Evolutionary conservation across 768 basidiomycete species (phyloP).

Genomic region (Exsudoporus frostii): DNA sequence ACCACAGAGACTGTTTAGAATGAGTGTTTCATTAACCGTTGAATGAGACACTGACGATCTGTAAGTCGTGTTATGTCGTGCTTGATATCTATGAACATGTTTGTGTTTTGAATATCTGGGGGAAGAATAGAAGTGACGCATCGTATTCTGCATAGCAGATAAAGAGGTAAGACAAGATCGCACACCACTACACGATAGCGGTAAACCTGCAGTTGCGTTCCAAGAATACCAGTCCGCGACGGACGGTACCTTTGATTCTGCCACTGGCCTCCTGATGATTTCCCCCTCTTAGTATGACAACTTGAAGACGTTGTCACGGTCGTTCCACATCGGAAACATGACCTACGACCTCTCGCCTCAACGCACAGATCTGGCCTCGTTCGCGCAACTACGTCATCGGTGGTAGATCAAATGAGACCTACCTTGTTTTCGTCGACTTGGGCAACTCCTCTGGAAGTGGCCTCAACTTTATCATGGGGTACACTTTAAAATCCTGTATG

Average conservation of each 20-base stretch:
- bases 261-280: conserved; percentile 29
- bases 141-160: too few relatives aligned
- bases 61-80: too few relatives aligned
- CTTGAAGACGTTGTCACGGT: conserved; percentile 21
- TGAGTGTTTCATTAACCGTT: not conserved
- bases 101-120: not conserved
- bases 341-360: conserved; percentile 18
- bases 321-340: conserved; percentile 21
- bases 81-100: too few relatives aligned
- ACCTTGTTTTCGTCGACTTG: conserved; percentile 25
- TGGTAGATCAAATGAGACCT: conserved; percentile 23
- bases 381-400: conserved; percentile 27
- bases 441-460: conserved; percentile 7
- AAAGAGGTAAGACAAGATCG: too few relatives aligned
- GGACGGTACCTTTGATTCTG: conserved; percentile 23
- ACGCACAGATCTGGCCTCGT: conserved; percentile 35
- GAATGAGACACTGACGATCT: too few relatives aligned
- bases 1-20: not conserved
- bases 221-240: conserved; percentile 20
- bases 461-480: conserved; percentile 23
- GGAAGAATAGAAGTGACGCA: not conserved
- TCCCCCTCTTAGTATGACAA: conserved; percentile 26
- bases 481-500: conserved; percentile 9
- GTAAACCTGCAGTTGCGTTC: conserved; percentile 25
- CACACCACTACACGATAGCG: too few relatives aligned